Evolutionary conservation across 306 rosid species (phyloP), one percentile per base, ranked within the genome.

Genomic region (Fragaria vesca): DNA sequence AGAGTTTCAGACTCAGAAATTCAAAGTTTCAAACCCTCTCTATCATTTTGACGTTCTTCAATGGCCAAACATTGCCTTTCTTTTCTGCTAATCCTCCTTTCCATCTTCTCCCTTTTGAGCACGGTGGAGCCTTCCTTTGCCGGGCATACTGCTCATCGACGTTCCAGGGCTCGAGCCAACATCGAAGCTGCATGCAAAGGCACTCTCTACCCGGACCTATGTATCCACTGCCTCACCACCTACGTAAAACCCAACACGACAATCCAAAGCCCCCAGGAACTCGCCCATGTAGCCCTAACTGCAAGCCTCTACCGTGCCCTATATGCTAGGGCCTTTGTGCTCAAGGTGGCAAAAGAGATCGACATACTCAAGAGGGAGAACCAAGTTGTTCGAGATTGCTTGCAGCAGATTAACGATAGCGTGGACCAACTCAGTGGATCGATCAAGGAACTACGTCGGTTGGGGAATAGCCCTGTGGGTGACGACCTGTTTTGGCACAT

Each of bases 381-480:
- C 78, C 81, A 54, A 72, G 79, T 61, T 0, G 54, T 91, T 26
- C 71, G 86, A 66, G 92, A 86, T 61, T 91, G 97, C 68, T 79
- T 85, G 60, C 67, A 73, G 4, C 91, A 88, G 79, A 86, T 91
- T 43, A 81, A 42, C 18, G 83, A 89, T 32, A 83, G 90, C 30
- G 97, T 89, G 55, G 83, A 83, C 34, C 92, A 91, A 46, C 86
- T 89, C 2, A 69, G 79, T 65, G 84, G 78, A 46, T 78, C 97
- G 0, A 83, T 88, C 32, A 81, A 73, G 50, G 94, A 89, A 46
- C 79, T 91, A 0, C 61, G 61, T 0, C 60, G 62, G 5, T 69
- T 91, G 40, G 81, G 40, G 7, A 51, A 66, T 0, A 30, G 34
- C 3, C 34, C 77, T 9, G 73, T 77, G 1, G 77, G 78, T 26